These are phyloP conservation scores for Mycena metata DNA, from an alignment of 768 basidiomycete species.

Conservation along the genomic window DNA sequence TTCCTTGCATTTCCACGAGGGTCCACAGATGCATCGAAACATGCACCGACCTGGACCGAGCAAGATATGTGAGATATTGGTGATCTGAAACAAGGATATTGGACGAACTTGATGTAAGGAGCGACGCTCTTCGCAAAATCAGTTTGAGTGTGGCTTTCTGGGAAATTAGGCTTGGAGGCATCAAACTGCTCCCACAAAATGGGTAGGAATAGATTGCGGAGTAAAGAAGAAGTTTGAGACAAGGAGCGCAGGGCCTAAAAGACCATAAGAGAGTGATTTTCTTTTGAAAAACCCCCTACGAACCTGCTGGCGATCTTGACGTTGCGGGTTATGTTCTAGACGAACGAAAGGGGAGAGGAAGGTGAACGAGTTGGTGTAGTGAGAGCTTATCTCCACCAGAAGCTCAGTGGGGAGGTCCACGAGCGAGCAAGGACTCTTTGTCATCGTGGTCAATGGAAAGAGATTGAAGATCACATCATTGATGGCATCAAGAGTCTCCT, in stretches of 20 bases:
- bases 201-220: slow-evolving; percentile 3
- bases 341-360: slow-evolving; percentile 2
- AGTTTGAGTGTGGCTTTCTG: not conserved
- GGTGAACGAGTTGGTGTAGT: not conserved
- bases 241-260: not conserved
- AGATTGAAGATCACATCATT: too few species aligned
- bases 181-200: slow-evolving; percentile 6
- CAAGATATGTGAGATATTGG: not conserved
- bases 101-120: slow-evolving; percentile 12
- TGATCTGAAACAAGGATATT: not conserved
- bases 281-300: too few species aligned
- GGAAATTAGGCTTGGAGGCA: not conserved
- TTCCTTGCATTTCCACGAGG: not conserved
- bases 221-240: not conserved
- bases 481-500: too few species aligned
- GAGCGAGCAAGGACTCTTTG: not conserved
- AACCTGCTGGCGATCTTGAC: not conserved
- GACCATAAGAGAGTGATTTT: too few species aligned
- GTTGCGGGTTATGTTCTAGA: not conserved
- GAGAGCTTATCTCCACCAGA: slow-evolving; percentile 2
- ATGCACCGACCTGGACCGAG: slow-evolving; percentile 13
- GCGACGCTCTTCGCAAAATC: slow-evolving; percentile 8
- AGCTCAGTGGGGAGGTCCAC: not conserved
- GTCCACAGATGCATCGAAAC: slow-evolving; percentile 9
- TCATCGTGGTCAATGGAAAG: not conserved